These are phyloP conservation scores for Cronartium quercuum DNA, from an alignment of 1,284 basidiomycete genomes.

Conservation along the genomic window DNA sequence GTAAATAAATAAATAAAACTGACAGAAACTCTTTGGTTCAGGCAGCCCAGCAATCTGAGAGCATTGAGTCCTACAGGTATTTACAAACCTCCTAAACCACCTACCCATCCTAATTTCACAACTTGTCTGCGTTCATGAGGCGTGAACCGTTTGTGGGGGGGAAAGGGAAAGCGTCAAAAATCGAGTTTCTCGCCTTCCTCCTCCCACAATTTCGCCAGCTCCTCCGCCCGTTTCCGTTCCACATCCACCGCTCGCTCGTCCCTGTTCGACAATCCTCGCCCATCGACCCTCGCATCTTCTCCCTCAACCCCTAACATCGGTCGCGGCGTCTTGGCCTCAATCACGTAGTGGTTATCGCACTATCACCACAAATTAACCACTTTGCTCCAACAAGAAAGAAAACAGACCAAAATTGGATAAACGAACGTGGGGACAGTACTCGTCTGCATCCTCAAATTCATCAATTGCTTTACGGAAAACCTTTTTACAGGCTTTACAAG, in stretches of 20 bases:
- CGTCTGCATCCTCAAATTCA: conserved; percentile 86
- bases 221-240: not conserved
- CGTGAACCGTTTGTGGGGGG: no score
- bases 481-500: conserved; percentile 97
- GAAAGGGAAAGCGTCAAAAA: not conserved
- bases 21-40: no score
- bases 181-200: conserved; percentile 27
- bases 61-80: no score
- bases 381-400: not conserved
- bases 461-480: conserved; percentile 92
- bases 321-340: conserved; percentile 30
- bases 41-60: no score
- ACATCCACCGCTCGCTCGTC: conserved; percentile 14
- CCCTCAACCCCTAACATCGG: conserved; percentile 35
- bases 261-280: conserved; percentile 9
- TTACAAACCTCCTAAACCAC: no score
- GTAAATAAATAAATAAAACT: no score
- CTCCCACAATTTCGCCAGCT: conserved; percentile 11
- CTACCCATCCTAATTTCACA: no score
- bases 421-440: conserved; percentile 77
- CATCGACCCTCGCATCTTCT: conserved; percentile 21
- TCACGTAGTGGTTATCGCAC: conserved; percentile 38
- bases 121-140: no score
- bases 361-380: not conserved
- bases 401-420: not conserved